Base-by-base conservation (phyloP, 2,329 filamentous ascomycete species). In the Colletotrichum sp. region DNA sequence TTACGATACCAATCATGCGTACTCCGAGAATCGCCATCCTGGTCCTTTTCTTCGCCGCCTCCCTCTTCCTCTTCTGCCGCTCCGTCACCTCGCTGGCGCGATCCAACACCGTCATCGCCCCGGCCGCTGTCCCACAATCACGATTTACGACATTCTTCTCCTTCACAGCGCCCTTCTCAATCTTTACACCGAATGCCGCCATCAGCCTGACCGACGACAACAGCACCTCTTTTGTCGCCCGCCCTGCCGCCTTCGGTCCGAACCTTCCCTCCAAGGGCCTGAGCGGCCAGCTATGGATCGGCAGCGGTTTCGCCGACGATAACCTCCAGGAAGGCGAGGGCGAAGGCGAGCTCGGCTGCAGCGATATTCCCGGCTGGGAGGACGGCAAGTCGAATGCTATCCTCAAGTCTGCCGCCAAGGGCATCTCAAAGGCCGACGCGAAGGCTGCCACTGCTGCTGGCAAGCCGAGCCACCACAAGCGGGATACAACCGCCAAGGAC, bases 201-300 rank as follows among this genome's bases (percentile, higher is more conserved):
- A 98, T 99, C 83, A 98, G 95, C 84, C 90, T 99, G 77, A 98
- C 96, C 81, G 96, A 99, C 85, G 97, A 99, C 86, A 99, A 99
- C 85, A 98, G 95, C 79, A 99, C 97, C 15, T 98, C 98, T 80
- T 99, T 99, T 86, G 90, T 98, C 71, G 96, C 97, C 59, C 91
- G 97, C 65, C 97, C 97, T 76, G 97, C 97, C 69, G 96, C 95
- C 52, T 99, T 99, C 86, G 97, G 97, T 1, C 95, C 97, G 6
- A 87, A 91, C 52, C 87, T 99, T 52, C 95, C 95, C 1, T 84
- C 88, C 15, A 92, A 91, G 74, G 96, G 97, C 30, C 86, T 99
- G 78, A 98, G 95, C 81, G 96, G 96, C 18, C 94, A 96, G 82
- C 88, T 99, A 68, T 99, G 96, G 96, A 94, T 98, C 72, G 96